These are phyloP conservation scores for Komagataella pastoris DNA, from an alignment of 805 yeast genomes.

Conservation along the genomic window DNA sequence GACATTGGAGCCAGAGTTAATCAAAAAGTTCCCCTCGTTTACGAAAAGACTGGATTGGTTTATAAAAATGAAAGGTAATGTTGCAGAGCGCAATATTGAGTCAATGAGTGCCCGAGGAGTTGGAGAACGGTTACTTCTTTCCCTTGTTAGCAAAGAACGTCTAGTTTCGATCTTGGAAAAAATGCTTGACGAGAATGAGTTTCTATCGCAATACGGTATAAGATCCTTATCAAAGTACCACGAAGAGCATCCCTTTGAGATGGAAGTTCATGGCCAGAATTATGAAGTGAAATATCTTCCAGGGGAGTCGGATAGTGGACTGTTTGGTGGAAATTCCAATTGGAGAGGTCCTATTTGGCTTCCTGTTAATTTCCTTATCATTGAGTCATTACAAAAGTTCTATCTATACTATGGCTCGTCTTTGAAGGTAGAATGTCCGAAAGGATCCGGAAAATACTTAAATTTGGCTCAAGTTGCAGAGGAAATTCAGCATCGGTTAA, in stretches of 20 bases:
- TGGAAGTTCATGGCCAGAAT: slow-evolving; percentile 67
- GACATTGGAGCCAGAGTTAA: slow-evolving; percentile 74
- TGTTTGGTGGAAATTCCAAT: slow-evolving; percentile 93
- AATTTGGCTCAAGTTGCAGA: slow-evolving; percentile 86
- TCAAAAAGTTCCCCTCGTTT: slow-evolving; percentile 70
- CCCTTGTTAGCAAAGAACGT: slow-evolving; percentile 74
- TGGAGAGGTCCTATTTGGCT: slow-evolving; percentile 99
- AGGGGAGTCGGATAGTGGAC: slow-evolving; percentile 84
- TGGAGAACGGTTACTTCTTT: slow-evolving; percentile 67
- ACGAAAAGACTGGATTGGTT: slow-evolving; percentile 80
- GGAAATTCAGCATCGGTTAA: slow-evolving; percentile 76
- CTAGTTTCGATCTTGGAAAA: slow-evolving; percentile 59
- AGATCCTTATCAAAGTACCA: slow-evolving; percentile 82
- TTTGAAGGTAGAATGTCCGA: slow-evolving; percentile 79
- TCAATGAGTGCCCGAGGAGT: slow-evolving; percentile 68
- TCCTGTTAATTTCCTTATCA: slow-evolving; percentile 76
- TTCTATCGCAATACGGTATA: slow-evolving; percentile 73
- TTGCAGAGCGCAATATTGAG: slow-evolving; percentile 77
- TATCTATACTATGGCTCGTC: slow-evolving; percentile 80
- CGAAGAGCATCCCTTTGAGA: slow-evolving; percentile 69
- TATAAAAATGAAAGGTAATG: slow-evolving; percentile 48
- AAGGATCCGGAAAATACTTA: slow-evolving; percentile 62
- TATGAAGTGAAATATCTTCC: slow-evolving; percentile 67
- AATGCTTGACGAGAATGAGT: slow-evolving; percentile 80
- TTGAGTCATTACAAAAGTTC: slow-evolving; percentile 80